These are phyloP conservation scores for Gossypium sturtianum DNA, from an alignment of 345 rosid genomes.

Conservation along the genomic window DNA sequence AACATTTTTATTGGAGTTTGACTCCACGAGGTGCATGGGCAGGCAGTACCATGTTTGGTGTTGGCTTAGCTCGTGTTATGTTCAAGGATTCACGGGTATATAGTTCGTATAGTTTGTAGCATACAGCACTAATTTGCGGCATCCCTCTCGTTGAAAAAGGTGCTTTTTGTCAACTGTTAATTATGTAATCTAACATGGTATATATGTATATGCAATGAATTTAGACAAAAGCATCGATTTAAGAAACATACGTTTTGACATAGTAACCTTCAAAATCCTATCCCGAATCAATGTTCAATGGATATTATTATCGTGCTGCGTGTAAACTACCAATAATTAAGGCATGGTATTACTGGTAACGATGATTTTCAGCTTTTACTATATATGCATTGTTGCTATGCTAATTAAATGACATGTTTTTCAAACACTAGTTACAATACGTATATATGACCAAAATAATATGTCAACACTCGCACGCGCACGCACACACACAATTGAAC, in stretches of 20 bases:
- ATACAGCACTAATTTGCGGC: background rate
- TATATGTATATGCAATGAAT: background rate
- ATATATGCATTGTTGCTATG: background rate
- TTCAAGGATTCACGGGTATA: conserved; percentile 3
- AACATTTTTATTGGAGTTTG: background rate
- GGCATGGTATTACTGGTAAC: background rate
- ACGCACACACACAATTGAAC: background rate
- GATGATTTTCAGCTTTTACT: background rate
- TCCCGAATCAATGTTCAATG: conserved; percentile 18
- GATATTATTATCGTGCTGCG: conserved; percentile 8
- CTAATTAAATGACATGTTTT: background rate
- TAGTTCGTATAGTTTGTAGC: background rate
- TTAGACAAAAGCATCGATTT: conserved; percentile 14
- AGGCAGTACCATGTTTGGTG: background rate
- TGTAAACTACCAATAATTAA: background rate
- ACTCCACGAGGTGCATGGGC: background rate
- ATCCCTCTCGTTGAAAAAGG: background rate
- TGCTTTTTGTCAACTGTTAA: background rate
- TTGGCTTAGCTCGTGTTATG: background rate
- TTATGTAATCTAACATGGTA: background rate
- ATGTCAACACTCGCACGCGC: too few species aligned
- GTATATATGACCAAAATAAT: background rate
- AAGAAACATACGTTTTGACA: background rate
- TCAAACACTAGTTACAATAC: background rate
- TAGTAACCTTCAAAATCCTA: background rate